These are phyloP conservation scores for Vicia villosa DNA, from an alignment of 306 rosid genomes.

Conservation along the genomic window DNA sequence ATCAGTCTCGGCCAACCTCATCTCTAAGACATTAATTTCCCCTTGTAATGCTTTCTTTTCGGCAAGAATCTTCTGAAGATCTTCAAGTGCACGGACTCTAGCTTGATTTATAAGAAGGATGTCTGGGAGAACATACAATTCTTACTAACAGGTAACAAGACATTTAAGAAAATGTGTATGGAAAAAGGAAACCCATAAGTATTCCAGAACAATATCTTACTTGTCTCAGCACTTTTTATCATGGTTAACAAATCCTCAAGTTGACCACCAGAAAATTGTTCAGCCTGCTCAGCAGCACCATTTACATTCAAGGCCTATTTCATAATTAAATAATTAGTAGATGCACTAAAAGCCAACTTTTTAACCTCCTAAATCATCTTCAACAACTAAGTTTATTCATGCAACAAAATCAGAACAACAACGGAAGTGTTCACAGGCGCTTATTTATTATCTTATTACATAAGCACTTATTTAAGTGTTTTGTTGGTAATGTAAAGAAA, in stretches of 20 bases:
- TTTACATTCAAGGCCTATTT: constrained; percentile 51
- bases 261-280: constrained; percentile 53
- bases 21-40: constrained; percentile 69
- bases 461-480: background rate
- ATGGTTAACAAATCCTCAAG: constrained; percentile 69
- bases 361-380: constrained; percentile 3
- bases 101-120: constrained; percentile 81
- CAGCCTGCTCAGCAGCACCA: constrained; percentile 47
- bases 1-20: constrained; percentile 80
- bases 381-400: constrained; percentile 11
- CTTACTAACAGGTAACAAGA: constrained; percentile 24
- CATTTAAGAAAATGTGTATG: background rate
- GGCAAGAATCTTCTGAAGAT: constrained; percentile 68
- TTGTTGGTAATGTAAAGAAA: background rate
- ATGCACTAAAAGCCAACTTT: background rate
- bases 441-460: background rate
- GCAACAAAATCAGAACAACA: background rate
- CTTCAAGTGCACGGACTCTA: constrained; percentile 70
- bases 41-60: constrained; percentile 81
- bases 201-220: constrained; percentile 51
- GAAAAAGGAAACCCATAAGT: constrained; percentile 19
- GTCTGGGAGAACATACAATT: constrained; percentile 50
- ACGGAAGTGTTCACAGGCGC: background rate
- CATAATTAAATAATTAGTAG: constrained; percentile 32
- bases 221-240: constrained; percentile 83